Base-by-base conservation (phyloP, 148 eudicot genomes). In the Dianthus caryophyllus region DNA sequence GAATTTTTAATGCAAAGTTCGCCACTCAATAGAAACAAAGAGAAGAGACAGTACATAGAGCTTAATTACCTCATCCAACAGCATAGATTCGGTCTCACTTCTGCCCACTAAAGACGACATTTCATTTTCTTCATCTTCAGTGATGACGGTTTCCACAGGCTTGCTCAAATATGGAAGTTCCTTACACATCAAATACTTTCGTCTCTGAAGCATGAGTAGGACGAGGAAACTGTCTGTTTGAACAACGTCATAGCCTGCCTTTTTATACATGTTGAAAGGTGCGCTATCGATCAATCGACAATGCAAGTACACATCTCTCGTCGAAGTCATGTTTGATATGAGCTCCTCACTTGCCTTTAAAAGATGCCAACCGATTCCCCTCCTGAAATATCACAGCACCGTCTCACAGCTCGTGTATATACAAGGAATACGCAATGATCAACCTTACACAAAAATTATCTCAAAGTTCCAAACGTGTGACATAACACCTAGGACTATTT, bases 341-440 rank as follows among this genome's bases (percentile, higher is more conserved):
- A 94, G 86, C 67, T 94, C 86, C 78, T 90, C 96, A 66, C 93
- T 83, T 63, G 99, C 97, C 84, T 83, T 90, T 71, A 94, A 70
- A 55, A 94, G 85, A 78, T 94, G 99, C 97, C 99, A 94, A 53
- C 99, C 99, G 65, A 94, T 88, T 62, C 99, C 96, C 73, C 85
- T 86, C 89, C 99, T 94, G 78, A 43, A 80, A 71, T 41, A 71
- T 63, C 50, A 64, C 41, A 71, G 16, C 14, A 66, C 5, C 2
- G 49, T 22, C 1, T 76, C 31, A 41, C 25, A 41, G 48, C 43
- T 67, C 76, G 54, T 51, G 30, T 16, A 62, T 16, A 21, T 71
- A 61, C 33, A 30, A 59, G 36, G 9, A 21, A 33, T 7, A 71
- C 11, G 58, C 9, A 31, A 36, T 61, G 16, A 10, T 61, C 27